A percentile compares a stretch with the other conserved stretches of the same genome.
Evolutionary conservation across 1,284 basidiomycete species (phyloP).

Genomic region (Stereum hirsutum): DNA sequence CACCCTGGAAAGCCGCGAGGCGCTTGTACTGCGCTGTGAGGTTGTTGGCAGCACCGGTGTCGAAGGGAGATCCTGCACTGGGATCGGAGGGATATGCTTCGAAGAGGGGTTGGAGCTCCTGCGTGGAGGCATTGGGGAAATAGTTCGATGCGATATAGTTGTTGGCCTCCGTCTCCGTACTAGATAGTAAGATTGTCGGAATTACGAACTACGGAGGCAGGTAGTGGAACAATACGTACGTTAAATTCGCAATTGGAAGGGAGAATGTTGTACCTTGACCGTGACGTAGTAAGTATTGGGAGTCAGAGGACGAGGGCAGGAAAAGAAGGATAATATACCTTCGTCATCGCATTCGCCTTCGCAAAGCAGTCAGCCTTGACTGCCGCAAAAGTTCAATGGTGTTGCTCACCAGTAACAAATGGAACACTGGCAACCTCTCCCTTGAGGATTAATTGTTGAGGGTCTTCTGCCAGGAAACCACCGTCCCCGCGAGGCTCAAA

Average conservation of each 20-base stretch:
- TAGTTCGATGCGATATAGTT: conserved; percentile 26
- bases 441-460: conserved; percentile 12
- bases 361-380: not conserved
- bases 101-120: conserved; percentile 23
- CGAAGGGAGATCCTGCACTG: conserved; percentile 41
- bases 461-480: conserved; percentile 17
- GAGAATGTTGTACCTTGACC: no score
- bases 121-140: conserved; percentile 19
- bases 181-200: no score
- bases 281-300: no score
- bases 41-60: conserved; percentile 33
- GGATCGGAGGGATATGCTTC: conserved; percentile 32
- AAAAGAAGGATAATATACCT: no score
- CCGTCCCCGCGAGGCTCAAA: conserved; percentile 21
- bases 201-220: no score
- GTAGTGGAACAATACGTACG: no score
- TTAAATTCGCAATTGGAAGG: no score
- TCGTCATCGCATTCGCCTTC: not conserved
- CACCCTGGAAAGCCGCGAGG: conserved; percentile 19
- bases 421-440: conserved; percentile 17
- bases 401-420: conserved; percentile 15
- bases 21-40: conserved; percentile 36
- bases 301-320: no score
- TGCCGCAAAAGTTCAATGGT: not conserved
- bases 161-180: conserved; percentile 26